phyloP scores from a whole-genome alignment of 148 eudicot species.

The Beta vulgaris region DNA sequence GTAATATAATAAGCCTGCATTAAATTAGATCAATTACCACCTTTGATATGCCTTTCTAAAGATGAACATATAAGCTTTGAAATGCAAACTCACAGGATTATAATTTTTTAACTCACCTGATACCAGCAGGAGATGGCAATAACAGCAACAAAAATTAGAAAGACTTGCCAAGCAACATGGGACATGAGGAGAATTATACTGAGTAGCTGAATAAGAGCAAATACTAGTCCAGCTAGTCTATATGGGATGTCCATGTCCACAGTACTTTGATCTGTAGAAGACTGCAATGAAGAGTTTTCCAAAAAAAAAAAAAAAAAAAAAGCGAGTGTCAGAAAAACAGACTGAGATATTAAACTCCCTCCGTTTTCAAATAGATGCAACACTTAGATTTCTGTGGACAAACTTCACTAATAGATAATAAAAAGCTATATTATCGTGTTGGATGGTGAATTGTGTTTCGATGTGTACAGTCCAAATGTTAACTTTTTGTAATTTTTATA shows the following conservation, averaged over 20 bases:
- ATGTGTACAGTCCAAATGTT: no score
- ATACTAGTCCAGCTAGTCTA: slow-evolving; percentile 86
- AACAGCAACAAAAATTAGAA: slow-evolving; percentile 56
- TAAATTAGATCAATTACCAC: background rate
- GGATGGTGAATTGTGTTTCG: no score
- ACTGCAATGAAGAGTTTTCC: slow-evolving; percentile 51
- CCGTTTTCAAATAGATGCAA: no score
- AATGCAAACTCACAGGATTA: background rate
- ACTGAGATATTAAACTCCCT: no score
- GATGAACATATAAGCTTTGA: background rate
- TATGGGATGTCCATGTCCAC: slow-evolving; percentile 91
- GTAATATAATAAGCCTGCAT: slow-evolving; percentile 74
- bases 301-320: background rate
- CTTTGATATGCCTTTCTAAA: background rate
- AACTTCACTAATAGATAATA: no score
- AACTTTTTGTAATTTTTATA: no score
- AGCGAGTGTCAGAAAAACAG: background rate
- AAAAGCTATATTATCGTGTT: no score
- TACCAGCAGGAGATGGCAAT: slow-evolving; percentile 73
- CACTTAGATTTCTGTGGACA: no score
- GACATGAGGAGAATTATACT: slow-evolving; percentile 79
- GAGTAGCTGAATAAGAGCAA: slow-evolving; percentile 78
- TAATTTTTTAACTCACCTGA: slow-evolving; percentile 47
- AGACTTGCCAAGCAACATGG: slow-evolving; percentile 75
- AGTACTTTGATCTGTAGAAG: slow-evolving; percentile 87